phyloP scores from a whole-genome alignment of 78 protist species.

The Anaeramoeba flamelloides region DNA sequence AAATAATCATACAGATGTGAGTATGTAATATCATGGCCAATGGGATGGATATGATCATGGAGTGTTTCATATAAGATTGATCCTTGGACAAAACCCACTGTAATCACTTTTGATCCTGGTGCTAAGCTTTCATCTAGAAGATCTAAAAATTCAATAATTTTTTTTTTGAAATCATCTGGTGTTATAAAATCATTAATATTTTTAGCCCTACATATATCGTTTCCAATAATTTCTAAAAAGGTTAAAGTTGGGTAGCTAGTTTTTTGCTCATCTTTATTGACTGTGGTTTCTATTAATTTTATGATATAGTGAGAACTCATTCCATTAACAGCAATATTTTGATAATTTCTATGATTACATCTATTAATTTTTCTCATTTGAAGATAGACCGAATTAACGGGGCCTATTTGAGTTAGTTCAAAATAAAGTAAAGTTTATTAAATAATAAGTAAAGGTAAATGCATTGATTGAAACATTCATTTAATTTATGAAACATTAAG shows the following conservation, averaged over 20 bases:
- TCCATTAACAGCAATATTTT: conserved; percentile 71
- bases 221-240: conserved; percentile 43
- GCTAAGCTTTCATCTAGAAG: conserved; percentile 30
- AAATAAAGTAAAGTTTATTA: too few species aligned
- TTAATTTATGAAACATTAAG: too few species aligned
- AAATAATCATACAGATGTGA: conserved; percentile 43
- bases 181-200: conserved; percentile 23
- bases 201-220: conserved; percentile 53
- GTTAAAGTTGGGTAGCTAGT: conserved; percentile 34
- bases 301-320: conserved; percentile 23
- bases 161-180: conserved; percentile 19
- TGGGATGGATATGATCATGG: conserved; percentile 52
- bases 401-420: too few species aligned
- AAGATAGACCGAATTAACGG: conserved; percentile 31
- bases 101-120: conserved; percentile 44
- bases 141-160: conserved; percentile 21
- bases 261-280: too few species aligned
- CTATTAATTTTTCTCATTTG: conserved; percentile 36
- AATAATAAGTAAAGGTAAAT: too few species aligned
- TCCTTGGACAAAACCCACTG: conserved; percentile 52
- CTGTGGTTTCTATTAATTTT: background rate
- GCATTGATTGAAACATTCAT: too few species aligned
- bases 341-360: conserved; percentile 64
- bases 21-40: conserved; percentile 43
- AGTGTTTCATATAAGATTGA: conserved; percentile 46